Base-by-base conservation (phyloP, 2,329 filamentous ascomycete species). In the Apiospora marii region DNA sequence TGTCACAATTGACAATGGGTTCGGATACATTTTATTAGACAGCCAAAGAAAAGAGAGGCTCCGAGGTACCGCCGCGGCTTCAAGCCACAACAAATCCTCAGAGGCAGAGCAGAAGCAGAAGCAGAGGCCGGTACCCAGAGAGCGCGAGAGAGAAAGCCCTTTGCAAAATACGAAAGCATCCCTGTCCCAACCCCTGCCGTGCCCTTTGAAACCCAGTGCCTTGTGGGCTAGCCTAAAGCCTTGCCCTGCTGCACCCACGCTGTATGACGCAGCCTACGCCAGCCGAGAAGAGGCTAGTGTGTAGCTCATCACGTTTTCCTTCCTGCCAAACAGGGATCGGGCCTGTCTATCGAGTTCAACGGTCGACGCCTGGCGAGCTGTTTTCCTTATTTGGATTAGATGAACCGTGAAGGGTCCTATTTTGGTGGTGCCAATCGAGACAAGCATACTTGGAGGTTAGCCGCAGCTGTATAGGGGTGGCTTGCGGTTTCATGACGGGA, bases 341-440 rank as follows among this genome's bases (percentile, higher is more conserved):
- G 67, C 44, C 67, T 68, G 41, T 48, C 27, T 14, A 46, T 68
- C 7, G n/a, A 44, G 41, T n/a, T 68, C 67, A 68, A 68, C 67
- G 67, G 67, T 68, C 67, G 34, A 68, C 67, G 67, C 67, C 41
- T 19, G 41, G 41, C 67, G 67, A 68, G 44, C 41, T 68, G 67
- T 34, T 48, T 68, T 6, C 67, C 67, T 48, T 44, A 46, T 68
- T 46, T 34, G 67, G 67, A 46, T 48, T 68, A 68, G 67, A 68
- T 16, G 67, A 68, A 68, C 27, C 67, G 8, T 27, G 41, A 37
- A 48, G 44, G 67, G 41, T 68, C 41, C 67, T 46, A 41, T 68
- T 27, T 48, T 30, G 67, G 44, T 22, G 24, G 44, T 30, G 67
- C 41, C 67, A 44, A 68, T 68, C 27, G 67, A 34, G 44, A 68